Base-by-base conservation (phyloP, 768 basidiomycete genomes). In the Trametes cinnabarina region DNA sequence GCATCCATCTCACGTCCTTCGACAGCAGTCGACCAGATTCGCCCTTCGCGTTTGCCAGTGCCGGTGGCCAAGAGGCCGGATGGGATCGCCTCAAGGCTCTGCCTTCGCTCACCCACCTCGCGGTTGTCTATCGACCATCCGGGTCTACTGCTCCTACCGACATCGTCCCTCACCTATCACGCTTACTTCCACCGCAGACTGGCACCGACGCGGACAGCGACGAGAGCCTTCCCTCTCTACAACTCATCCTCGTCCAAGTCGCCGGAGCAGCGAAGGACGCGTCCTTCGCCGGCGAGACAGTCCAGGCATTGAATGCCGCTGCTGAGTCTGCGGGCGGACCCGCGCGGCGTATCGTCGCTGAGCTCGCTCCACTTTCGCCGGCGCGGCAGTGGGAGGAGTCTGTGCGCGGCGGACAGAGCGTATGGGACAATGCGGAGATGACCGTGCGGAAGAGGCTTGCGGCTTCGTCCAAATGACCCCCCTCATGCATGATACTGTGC, bases 101-200 rank as follows among this genome's bases (percentile, higher is more conserved):
- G 17, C 68, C 71, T 10, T 32, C 60, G n/a, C 63, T 73, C 44
- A 68, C 71, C 2, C 72, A 73, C 52, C 67, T 73, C 48, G 72
- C 70, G 10, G 46, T 73, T 57, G 68, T 71, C 14, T 68, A 64
- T 55, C 62, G 63, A 10, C 62, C 63, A 9, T 58, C 66, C 3
- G 48, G 60, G 11, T 37, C 47, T 23, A 58, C 55, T 4, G 50
- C 61, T 5, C 54, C 61, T 11, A 28, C 55, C 17, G 50, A 63
- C 12, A 51, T 66, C 48, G 20, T 66, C 17, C 51, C 62, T 10
- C 55, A 63, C 40, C 56, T 69, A 30, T 28, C 54, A 20, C 55
- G 49, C 37, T 62, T 66, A 35, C 47, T 69, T 17, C 34, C 57
- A 3, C 26, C 57, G 14, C 37, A 8, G 37, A 8, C 11, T 15